Conservation (phyloP, 257 asterid species). For the Ilex aquifolium region DNA sequence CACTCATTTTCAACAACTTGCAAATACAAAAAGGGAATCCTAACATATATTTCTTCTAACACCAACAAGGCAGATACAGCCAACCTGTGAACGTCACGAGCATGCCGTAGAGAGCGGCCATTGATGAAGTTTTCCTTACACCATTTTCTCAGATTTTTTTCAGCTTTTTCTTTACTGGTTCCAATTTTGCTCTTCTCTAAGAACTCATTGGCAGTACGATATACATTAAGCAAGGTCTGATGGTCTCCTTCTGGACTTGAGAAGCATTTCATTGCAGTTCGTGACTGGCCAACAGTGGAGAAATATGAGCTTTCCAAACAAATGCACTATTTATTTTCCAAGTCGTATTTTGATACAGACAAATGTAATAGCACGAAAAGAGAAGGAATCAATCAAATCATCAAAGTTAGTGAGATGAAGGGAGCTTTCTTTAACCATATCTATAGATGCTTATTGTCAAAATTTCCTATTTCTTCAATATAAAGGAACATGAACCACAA, state of each 20-base stretch:
- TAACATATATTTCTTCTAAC: background rate
- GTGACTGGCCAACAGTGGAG: slow-evolving; percentile 42
- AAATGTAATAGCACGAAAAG: no score
- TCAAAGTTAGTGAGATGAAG: background rate
- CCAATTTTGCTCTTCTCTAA: slow-evolving; percentile 51
- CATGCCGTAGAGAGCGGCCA: slow-evolving; percentile 85
- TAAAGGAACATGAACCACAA: no score
- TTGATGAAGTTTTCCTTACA: slow-evolving; percentile 89
- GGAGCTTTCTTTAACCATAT: no score
- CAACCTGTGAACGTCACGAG: slow-evolving; percentile 92
- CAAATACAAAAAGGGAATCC: background rate
- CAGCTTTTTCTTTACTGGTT: slow-evolving; percentile 57
- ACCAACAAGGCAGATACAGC: slow-evolving; percentile 7
- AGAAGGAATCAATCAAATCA: background rate
- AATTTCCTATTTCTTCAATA: no score
- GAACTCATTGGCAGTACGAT: slow-evolving; percentile 67
- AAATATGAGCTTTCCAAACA: slow-evolving; percentile 7
- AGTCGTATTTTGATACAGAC: background rate
- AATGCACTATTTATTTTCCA: background rate
- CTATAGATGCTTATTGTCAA: no score
- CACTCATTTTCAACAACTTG: background rate
- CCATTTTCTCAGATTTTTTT: slow-evolving; percentile 84
- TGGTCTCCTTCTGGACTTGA: slow-evolving; percentile 91
- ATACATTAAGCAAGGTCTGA: slow-evolving; percentile 74
- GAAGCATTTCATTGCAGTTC: slow-evolving; percentile 71